These are phyloP conservation scores for Perilla frutescens DNA, from an alignment of 257 asterid species.

Conservation along the genomic window DNA sequence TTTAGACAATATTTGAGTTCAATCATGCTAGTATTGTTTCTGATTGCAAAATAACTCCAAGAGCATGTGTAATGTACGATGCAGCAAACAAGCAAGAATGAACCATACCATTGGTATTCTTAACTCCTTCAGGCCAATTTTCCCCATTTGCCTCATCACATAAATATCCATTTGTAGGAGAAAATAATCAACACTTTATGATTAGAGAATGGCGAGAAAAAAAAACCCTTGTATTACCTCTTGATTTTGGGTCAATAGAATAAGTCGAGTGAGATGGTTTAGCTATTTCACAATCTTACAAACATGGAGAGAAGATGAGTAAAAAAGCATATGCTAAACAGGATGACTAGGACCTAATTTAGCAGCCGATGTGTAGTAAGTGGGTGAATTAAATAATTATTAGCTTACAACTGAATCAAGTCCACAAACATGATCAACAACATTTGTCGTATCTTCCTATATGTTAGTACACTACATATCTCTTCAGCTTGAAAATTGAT, in stretches of 20 bases:
- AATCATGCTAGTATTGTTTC: no score
- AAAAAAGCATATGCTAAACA: background rate
- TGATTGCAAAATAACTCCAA: no score
- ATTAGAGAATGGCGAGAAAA: no score
- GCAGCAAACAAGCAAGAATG: background rate
- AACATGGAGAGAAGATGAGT: background rate
- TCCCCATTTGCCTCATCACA: slow-evolving; percentile 76
- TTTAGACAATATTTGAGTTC: no score
- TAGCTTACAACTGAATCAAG: background rate
- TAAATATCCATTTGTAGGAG: slow-evolving; percentile 71
- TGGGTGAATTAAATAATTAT: no score
- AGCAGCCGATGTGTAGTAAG: no score
- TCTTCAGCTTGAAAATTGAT: slow-evolving; percentile 80
- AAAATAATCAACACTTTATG: slow-evolving; percentile 4
- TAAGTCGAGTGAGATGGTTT: background rate
- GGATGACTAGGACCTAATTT: background rate
- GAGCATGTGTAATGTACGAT: no score
- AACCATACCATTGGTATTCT: slow-evolving; percentile 77
- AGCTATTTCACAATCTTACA: slow-evolving; percentile 2
- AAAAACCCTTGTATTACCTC: background rate
- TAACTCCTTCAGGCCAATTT: slow-evolving; percentile 68
- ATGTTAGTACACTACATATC: slow-evolving; percentile 40
- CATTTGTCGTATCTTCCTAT: no score
- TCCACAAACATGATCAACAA: no score
- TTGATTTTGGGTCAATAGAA: background rate